Conservation (phyloP, 108 stramenopile genomes). For the Stephanodiscus minutulus region DNA sequence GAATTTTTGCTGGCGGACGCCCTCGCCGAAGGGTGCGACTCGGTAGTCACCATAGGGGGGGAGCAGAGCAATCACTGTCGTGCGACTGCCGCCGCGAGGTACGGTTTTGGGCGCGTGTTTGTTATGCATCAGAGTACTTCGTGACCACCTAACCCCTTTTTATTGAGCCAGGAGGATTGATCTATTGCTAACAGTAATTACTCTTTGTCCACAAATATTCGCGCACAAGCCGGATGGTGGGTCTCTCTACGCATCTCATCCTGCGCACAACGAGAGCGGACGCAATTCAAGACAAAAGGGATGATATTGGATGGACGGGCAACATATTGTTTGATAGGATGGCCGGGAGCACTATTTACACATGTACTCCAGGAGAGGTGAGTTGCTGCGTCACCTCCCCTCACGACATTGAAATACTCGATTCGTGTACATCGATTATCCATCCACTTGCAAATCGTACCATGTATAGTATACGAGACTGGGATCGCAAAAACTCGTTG, state of each 20-base stretch:
- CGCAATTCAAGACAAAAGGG: slow-evolving; percentile 37
- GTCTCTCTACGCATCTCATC: slow-evolving; percentile 80
- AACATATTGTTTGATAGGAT: slow-evolving; percentile 86
- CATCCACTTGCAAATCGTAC: not conserved
- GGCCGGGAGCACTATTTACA: slow-evolving; percentile 75
- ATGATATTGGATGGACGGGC: slow-evolving; percentile 63
- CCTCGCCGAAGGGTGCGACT: slow-evolving; percentile 47
- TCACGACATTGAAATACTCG: not conserved
- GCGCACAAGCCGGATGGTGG: slow-evolving; percentile 59
- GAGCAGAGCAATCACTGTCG: slow-evolving; percentile 92
- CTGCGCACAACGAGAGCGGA: slow-evolving; percentile 67
- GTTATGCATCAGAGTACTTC: no score
- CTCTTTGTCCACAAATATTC: no score
- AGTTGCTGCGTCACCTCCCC: not conserved
- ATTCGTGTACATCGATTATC: not conserved
- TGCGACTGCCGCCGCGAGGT: slow-evolving; percentile 81
- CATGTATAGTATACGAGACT: slow-evolving; percentile 63
- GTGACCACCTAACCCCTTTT: no score
- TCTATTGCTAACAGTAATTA: not conserved
- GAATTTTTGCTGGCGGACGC: slow-evolving; percentile 92
- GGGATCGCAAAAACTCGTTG: slow-evolving; percentile 65
- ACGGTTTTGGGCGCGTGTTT: no score
- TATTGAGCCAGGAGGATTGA: no score
- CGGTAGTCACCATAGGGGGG: slow-evolving; percentile 90
- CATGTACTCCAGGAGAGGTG: slow-evolving; percentile 82